These are phyloP conservation scores for Stagonosporopsis chrysanthemi DNA, from an alignment of 2,329 filamentous ascomycete genomes.

Conservation along the genomic window DNA sequence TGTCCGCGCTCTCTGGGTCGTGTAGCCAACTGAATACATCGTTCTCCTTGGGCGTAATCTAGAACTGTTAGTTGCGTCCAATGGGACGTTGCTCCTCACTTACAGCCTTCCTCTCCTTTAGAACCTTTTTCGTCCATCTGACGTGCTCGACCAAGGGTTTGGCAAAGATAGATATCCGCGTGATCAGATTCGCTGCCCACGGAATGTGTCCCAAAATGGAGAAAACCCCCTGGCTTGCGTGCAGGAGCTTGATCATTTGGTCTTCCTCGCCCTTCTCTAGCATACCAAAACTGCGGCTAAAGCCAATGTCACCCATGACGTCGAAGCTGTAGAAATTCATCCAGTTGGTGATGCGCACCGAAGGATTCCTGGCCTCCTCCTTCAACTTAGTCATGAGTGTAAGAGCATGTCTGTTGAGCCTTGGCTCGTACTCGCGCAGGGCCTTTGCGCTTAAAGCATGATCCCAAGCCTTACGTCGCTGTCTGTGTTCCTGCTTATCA, in stretches of 20 bases:
- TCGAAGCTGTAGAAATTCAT: slow-evolving; percentile 56
- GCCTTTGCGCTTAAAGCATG: slow-evolving; percentile 44
- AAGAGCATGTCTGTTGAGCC: slow-evolving; percentile 41
- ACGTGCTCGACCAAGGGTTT: slow-evolving; percentile 36
- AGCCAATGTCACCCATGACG: slow-evolving; percentile 58
- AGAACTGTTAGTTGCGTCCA: background rate
- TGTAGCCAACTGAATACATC: slow-evolving; percentile 40
- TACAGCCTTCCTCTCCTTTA: slow-evolving; percentile 40
- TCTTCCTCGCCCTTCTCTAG: slow-evolving; percentile 40
- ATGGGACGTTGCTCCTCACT: background rate
- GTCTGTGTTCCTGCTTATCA: slow-evolving; percentile 40
- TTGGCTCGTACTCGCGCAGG: slow-evolving; percentile 47
- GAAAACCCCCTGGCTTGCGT: slow-evolving; percentile 33
- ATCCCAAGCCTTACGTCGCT: slow-evolving; percentile 45
- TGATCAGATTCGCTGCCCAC: slow-evolving; percentile 31
- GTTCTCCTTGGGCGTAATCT: slow-evolving; percentile 38
- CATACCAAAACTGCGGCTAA: slow-evolving; percentile 53
- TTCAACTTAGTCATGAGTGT: slow-evolving; percentile 37
- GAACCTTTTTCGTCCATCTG: slow-evolving; percentile 32
- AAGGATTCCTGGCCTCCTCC: slow-evolving; percentile 25
- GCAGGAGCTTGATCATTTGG: slow-evolving; percentile 35
- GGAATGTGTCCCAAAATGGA: slow-evolving; percentile 32
- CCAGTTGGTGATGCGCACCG: slow-evolving; percentile 43
- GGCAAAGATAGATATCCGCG: slow-evolving; percentile 27
- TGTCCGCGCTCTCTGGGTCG: slow-evolving; percentile 27